phyloP scores from a whole-genome alignment of 2,329 filamentous ascomycete species.

The Calonectria pseudoreteaudii region DNA sequence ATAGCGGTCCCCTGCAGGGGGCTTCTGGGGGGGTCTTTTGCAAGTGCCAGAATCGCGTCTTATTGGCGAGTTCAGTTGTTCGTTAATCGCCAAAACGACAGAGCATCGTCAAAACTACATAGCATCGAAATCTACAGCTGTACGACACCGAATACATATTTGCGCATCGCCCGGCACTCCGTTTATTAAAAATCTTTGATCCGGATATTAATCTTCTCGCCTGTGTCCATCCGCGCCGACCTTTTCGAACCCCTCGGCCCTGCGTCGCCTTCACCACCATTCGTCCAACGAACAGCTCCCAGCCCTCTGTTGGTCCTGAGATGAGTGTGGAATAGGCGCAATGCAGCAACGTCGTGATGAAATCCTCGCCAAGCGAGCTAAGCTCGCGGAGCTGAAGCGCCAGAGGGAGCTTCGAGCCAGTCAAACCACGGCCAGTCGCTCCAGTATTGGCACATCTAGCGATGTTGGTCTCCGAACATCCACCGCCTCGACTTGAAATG shows the following conservation, averaged over 20 bases:
- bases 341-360: slow-evolving; percentile 92
- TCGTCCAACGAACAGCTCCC: slow-evolving; percentile 34
- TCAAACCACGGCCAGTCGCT: slow-evolving; percentile 77
- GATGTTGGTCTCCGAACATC: slow-evolving; percentile 70
- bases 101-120: neutral
- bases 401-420: slow-evolving; percentile 87
- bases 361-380: slow-evolving; percentile 95
- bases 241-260: neutral
- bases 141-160: neutral
- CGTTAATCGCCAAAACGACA: slow-evolving; percentile 14
- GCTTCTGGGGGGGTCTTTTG: neutral
- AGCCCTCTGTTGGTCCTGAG: slow-evolving; percentile 49
- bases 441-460: slow-evolving; percentile 74
- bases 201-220: neutral
- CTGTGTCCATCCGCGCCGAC: neutral
- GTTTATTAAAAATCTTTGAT: neutral
- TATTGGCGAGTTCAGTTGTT: slow-evolving; percentile 19
- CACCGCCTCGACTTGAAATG: slow-evolving; percentile 28
- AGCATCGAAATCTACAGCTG: neutral
- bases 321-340: slow-evolving; percentile 60
- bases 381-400: slow-evolving; percentile 94
- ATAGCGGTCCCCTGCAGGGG: slow-evolving; percentile 21
- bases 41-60: slow-evolving; percentile 11
- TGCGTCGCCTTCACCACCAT: slow-evolving; percentile 1
- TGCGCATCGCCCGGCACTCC: neutral